Evolutionary conservation across 2,329 filamentous ascomycete genomes (phyloP).

Genomic region (Trichoderma simmonsii): DNA sequence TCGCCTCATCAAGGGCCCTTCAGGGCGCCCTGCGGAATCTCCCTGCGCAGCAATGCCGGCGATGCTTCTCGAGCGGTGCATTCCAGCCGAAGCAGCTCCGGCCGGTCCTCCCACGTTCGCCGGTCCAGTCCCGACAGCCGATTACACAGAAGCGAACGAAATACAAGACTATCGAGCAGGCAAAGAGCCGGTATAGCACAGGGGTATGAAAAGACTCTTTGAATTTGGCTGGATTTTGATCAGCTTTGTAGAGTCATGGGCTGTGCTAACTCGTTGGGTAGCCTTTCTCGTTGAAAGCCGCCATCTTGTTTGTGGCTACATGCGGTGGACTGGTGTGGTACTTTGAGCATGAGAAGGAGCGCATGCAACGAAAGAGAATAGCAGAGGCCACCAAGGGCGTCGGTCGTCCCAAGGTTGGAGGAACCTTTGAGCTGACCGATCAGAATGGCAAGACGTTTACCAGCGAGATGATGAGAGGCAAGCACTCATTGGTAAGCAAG

Average conservation of each 20-base stretch:
- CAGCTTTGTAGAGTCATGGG: background rate
- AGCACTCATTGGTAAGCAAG: slow-evolving; percentile 68
- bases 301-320: slow-evolving; percentile 76
- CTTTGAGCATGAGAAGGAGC: slow-evolving; percentile 88
- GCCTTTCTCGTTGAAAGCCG: slow-evolving; percentile 94
- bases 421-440: slow-evolving; percentile 77
- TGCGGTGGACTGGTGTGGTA: slow-evolving; percentile 79
- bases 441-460: slow-evolving; percentile 76
- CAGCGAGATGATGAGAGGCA: slow-evolving; percentile 78
- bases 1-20: slow-evolving; percentile 36
- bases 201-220: slow-evolving; percentile 39
- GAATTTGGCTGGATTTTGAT: background rate
- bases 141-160: slow-evolving; percentile 40
- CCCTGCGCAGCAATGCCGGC: slow-evolving; percentile 38
- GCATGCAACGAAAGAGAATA: slow-evolving; percentile 83
- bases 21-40: slow-evolving; percentile 33
- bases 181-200: slow-evolving; percentile 55
- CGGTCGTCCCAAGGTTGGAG: slow-evolving; percentile 89
- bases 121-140: slow-evolving; percentile 34
- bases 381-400: slow-evolving; percentile 92
- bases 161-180: slow-evolving; percentile 56
- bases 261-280: slow-evolving; percentile 32
- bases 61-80: slow-evolving; percentile 40
- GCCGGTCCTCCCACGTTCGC: slow-evolving; percentile 31
- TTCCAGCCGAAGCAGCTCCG: slow-evolving; percentile 36